These are phyloP conservation scores for Plasmodium malariae DNA, from an alignment of 169 alveolate genomes.

Conservation along the genomic window DNA sequence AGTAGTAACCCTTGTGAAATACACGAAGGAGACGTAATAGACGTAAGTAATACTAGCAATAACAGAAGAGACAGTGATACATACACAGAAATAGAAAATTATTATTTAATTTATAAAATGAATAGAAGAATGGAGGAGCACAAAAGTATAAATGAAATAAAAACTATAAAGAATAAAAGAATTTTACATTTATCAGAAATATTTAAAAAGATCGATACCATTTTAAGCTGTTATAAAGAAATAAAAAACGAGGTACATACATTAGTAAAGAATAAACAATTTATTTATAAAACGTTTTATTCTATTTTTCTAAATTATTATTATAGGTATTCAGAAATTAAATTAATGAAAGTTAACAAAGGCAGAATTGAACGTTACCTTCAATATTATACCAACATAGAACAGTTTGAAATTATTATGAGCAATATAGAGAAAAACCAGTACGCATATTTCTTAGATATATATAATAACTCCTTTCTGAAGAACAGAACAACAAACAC, in stretches of 20 bases:
- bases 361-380: slow-evolving; percentile 26
- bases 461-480: slow-evolving; percentile 13
- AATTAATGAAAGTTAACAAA: slow-evolving; percentile 55
- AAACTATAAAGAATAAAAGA: slow-evolving; percentile 46
- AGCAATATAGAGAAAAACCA: slow-evolving; percentile 59
- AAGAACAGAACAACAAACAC: neutral
- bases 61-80: neutral
- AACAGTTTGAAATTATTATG: slow-evolving; percentile 35
- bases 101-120: slow-evolving; percentile 51
- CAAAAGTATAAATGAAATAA: slow-evolving; percentile 37
- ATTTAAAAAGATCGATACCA: slow-evolving; percentile 19
- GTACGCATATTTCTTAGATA: slow-evolving; percentile 46
- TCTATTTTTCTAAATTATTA: slow-evolving; percentile 73
- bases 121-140: slow-evolving; percentile 71
- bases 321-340: slow-evolving; percentile 43
- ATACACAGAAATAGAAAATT: slow-evolving; percentile 45
- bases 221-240: slow-evolving; percentile 23
- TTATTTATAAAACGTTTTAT: slow-evolving; percentile 56
- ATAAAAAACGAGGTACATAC: slow-evolving; percentile 43
- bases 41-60: neutral
- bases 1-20: neutral
- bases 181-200: slow-evolving; percentile 8
- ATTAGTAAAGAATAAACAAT: slow-evolving; percentile 47
- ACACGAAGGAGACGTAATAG: neutral
- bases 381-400: slow-evolving; percentile 43